phyloP scores from a whole-genome alignment of 2,329 filamentous ascomycete genomes.

The Coleophoma cylindrospora region DNA sequence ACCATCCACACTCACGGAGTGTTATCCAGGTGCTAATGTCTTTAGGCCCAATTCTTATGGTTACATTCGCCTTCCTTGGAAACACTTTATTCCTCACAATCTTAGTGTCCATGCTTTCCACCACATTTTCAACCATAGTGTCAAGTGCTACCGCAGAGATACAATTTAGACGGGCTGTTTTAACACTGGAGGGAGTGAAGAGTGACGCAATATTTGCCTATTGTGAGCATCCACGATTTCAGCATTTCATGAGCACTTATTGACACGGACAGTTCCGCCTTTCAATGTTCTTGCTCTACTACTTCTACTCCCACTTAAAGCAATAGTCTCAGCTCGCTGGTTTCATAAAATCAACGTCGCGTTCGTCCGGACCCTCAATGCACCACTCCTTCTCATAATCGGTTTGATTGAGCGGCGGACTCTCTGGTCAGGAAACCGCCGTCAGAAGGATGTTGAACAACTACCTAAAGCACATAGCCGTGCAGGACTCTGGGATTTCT shows the following conservation, averaged over 20 bases:
- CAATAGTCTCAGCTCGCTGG: constrained; percentile 74
- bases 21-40: too few relatives aligned
- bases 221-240: neutral
- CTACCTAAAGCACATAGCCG: constrained; percentile 12
- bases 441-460: constrained; percentile 16
- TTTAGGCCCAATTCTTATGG: constrained; percentile 75
- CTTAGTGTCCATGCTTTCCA: constrained; percentile 79
- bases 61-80: constrained; percentile 78
- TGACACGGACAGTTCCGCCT: constrained; percentile 44
- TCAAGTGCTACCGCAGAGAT: constrained; percentile 77
- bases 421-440: constrained; percentile 46
- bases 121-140: constrained; percentile 76
- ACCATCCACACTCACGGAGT: too few relatives aligned
- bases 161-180: constrained; percentile 73
- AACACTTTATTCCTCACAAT: constrained; percentile 89
- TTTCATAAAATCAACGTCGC: constrained; percentile 88
- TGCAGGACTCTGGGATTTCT: constrained; percentile 20
- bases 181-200: constrained; percentile 83
- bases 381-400: constrained; percentile 69
- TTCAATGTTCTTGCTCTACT: constrained; percentile 78
- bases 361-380: constrained; percentile 67
- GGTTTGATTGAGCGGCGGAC: constrained; percentile 64
- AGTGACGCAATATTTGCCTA: constrained; percentile 80
- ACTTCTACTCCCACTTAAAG: constrained; percentile 71
- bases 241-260: neutral